Evolutionary conservation across 208 protist species (phyloP).

Genomic region (Crithidia bombi): DNA sequence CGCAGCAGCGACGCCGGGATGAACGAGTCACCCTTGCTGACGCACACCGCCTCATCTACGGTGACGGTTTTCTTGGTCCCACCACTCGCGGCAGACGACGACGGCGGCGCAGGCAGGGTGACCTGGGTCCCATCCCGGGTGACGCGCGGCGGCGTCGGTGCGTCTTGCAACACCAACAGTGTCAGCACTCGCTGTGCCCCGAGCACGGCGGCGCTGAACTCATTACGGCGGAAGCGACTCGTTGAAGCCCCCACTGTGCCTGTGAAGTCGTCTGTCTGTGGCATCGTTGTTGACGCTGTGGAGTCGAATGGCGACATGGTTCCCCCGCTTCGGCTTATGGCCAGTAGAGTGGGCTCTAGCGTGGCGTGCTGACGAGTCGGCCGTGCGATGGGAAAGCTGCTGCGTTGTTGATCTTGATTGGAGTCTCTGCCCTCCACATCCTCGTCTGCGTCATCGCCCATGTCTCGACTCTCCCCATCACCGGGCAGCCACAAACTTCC

Average conservation of each 20-base stretch:
- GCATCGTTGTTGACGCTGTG: not conserved
- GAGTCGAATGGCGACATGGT: not conserved
- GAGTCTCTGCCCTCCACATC: not conserved
- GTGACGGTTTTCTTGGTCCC: conserved; percentile 4
- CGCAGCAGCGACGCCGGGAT: conserved; percentile 12
- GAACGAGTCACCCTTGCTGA: not conserved
- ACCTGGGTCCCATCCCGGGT: conserved; percentile 4
- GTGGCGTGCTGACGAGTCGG: not conserved
- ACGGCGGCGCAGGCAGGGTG: not conserved
- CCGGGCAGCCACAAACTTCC: not conserved
- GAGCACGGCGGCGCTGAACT: not conserved
- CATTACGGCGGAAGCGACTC: conserved; percentile 7
- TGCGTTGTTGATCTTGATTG: too few species aligned
- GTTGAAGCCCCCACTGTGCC: not conserved
- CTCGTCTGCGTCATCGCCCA: not conserved
- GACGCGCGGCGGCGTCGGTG: not conserved
- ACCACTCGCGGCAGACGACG: too few species aligned
- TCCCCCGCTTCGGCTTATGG: not conserved
- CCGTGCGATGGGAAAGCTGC: too few species aligned
- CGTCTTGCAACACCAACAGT: conserved; percentile 5
- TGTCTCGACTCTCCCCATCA: not conserved
- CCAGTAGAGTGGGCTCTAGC: conserved; percentile 7
- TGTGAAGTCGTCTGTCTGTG: too few species aligned
- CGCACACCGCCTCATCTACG: conserved; percentile 21
- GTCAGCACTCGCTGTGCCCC: conserved; percentile 18